These are phyloP conservation scores for Parachaetomium inaequale DNA, from an alignment of 495 filamentous ascomycete species.

Conservation along the genomic window DNA sequence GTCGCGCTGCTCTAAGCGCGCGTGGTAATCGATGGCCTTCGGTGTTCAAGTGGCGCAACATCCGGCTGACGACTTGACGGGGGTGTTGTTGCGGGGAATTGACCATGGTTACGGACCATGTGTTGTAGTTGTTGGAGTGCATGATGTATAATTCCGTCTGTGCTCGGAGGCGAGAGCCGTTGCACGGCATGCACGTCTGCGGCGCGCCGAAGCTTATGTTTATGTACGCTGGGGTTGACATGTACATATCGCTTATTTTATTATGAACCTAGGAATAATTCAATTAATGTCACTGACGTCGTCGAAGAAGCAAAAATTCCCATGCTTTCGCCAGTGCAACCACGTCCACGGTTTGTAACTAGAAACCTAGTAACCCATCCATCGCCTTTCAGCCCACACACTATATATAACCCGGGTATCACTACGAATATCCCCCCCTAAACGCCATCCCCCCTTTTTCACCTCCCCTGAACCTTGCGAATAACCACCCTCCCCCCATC, in stretches of 20 bases:
- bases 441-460: not conserved
- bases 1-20: slow-evolving; percentile 30
- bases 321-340: no score
- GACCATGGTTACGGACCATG: not conserved
- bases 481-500: slow-evolving; percentile 60
- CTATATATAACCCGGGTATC: not conserved
- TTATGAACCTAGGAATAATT: slow-evolving; percentile 1
- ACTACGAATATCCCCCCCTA: not conserved
- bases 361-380: not conserved
- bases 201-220: not conserved
- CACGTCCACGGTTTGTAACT: no score
- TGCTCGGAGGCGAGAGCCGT: no score
- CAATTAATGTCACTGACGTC: not conserved
- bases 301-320: not conserved
- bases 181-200: not conserved
- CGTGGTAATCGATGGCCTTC: not conserved
- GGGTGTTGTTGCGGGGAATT: not conserved
- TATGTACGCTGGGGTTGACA: not conserved
- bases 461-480: slow-evolving; percentile 47
- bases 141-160: slow-evolving; percentile 7
- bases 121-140: not conserved
- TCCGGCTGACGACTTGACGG: not conserved
- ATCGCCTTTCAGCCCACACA: not conserved
- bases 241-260: not conserved
- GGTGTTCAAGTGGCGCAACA: not conserved